Base-by-base conservation (phyloP, 1,284 basidiomycete species). In the Ganoderma boninense region DNA sequence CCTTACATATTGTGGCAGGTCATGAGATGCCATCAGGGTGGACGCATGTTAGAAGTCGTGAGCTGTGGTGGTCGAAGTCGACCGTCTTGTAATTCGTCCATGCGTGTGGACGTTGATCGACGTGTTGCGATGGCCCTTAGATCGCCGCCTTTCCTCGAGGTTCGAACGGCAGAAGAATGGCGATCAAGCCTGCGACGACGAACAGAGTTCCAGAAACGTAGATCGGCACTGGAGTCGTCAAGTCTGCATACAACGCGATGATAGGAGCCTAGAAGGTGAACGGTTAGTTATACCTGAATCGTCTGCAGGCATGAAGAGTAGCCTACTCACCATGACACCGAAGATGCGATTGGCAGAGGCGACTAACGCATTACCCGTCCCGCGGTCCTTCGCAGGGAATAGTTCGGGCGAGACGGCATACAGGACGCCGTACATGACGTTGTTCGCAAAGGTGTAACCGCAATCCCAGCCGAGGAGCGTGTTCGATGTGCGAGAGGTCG, bases 391-490 rank as follows among this genome's bases (percentile, higher is more conserved):
- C 11, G 91, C 87, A 0, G 92, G 92, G 78, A 94, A 93, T 11
- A 92, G 84, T 78, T 94, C 92, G 5, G 90, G 87, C 18, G 88
- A 87, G 62, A 90, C 79, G 26, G 89, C 90, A 72, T 92, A 94
- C 14, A 93, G 79, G 4, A 93, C 89, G 14, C 90, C 91, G 74
- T 92, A 93, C 91, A 93, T 93, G 69, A 91, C 86, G 76, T 90
- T 91, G 74, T 86, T 87, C 72, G 82, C 86, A 76, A 91, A 89
- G 26, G 83, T 85, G 74, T 90, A 91, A 26, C 87, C 91, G 74
- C 91, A 93, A 77, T 93, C 93, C 90, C 90, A 92, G 40, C 90
- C 92, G 29, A 94, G 82, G 44, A 93, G 84, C 40, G 88, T 85
- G 71, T 87, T 83, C 0, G 90, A 90, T 65, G 85, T 89, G 64